Percentiles rank a stretch among this genome's conserved stretches.
Conservation (phyloP, 208 protist genomes). For the Wallacemonas rigidus region DNA sequence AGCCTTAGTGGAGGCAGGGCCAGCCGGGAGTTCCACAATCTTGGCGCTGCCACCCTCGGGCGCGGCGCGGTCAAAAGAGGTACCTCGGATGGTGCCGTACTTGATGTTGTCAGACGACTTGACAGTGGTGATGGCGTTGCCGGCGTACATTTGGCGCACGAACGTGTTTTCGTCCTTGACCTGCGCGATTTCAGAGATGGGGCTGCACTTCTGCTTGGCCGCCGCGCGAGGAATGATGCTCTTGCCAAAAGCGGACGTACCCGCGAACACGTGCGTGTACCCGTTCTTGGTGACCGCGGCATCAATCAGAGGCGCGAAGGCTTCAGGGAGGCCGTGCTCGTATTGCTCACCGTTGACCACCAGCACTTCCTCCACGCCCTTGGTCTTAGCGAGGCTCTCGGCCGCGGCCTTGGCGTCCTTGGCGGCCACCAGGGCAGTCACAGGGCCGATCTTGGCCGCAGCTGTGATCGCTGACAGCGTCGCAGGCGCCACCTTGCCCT, state of each 20-base stretch:
- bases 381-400: constrained; percentile 57
- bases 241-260: constrained; percentile 94
- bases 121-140: constrained; percentile 97
- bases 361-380: constrained; percentile 86
- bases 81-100: constrained; percentile 95
- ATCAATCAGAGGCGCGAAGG: constrained; percentile 69
- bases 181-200: constrained; percentile 93
- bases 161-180: constrained; percentile 95
- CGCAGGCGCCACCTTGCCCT: constrained; percentile 65
- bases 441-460: constrained; percentile 72
- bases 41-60: constrained; percentile 48
- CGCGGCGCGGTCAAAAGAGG: constrained; percentile 77
- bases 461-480: constrained; percentile 92
- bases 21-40: constrained; percentile 38
- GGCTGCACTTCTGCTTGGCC: constrained; percentile 85
- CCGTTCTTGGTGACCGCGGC: constrained; percentile 51
- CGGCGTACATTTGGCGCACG: constrained; percentile 97
- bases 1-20: constrained; percentile 30
- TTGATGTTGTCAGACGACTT: constrained; percentile 91
- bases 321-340: constrained; percentile 85
- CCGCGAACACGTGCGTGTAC: constrained; percentile 95
- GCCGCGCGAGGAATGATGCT: constrained; percentile 94
- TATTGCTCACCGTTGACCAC: constrained; percentile 61
- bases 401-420: constrained; percentile 43
- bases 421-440: constrained; percentile 87